Conservation (phyloP, 345 rosid species). For the Eucalyptus victrix region DNA sequence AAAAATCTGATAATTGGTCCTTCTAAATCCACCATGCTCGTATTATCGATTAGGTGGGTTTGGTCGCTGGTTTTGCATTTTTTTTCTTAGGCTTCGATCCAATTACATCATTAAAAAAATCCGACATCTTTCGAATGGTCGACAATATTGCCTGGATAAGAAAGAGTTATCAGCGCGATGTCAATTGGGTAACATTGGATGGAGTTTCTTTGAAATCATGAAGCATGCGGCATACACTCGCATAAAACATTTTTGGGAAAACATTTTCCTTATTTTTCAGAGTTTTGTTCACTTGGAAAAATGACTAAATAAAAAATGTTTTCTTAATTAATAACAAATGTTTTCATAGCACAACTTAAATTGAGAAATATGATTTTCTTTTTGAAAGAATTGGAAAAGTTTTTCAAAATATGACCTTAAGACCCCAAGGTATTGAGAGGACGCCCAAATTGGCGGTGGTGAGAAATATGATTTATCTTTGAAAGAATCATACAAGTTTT, state of each 20-base stretch:
- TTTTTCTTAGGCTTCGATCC: neutral
- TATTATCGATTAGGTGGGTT: neutral
- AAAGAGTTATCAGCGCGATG: accelerated
- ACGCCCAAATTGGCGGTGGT: too few species aligned
- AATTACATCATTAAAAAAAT: neutral
- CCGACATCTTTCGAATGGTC: neutral
- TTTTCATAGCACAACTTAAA: neutral
- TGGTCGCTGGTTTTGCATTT: neutral
- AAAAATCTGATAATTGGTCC: too few species aligned
- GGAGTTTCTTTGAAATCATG: neutral
- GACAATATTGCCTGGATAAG: too few species aligned
- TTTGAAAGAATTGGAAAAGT: too few species aligned
- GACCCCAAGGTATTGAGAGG: too few species aligned
- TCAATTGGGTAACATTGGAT: neutral
- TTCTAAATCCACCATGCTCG: neutral
- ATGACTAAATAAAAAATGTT: too few species aligned
- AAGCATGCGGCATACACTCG: neutral
- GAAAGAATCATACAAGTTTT: accelerated
- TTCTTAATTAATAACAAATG: accelerated
- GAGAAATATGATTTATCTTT: too few species aligned
- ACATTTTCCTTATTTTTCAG: neutral
- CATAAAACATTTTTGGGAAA: accelerated
- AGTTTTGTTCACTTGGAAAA: neutral
- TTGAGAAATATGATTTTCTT: too few species aligned
- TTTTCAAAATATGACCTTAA: too few species aligned